Percentiles rank a stretch among this genome's conserved stretches.
These are phyloP conservation scores for Saposhnikovia divaricata DNA, from an alignment of 129 eudicot genomes.

Conservation along the genomic window DNA sequence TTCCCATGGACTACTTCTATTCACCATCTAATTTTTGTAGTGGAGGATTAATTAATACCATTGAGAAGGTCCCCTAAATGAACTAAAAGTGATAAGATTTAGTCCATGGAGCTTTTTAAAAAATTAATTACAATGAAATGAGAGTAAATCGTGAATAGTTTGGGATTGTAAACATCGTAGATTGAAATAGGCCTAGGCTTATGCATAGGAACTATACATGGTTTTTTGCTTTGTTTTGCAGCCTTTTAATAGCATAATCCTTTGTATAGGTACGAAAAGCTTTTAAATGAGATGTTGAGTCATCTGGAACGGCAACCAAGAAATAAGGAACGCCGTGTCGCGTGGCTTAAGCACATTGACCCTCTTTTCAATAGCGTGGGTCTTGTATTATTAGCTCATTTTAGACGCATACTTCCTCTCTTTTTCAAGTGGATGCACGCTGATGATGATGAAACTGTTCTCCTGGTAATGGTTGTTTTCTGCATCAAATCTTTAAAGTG, in stretches of 20 bases:
- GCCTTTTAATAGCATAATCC: not conserved
- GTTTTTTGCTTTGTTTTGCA: not conserved
- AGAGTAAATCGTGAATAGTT: not conserved
- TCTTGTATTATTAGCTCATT: conserved; percentile 73
- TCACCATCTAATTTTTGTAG: no score
- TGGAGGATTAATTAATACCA: not conserved
- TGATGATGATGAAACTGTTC: conserved; percentile 74
- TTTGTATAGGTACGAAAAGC: conserved; percentile 62
- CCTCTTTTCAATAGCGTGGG: conserved; percentile 63
- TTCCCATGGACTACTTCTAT: not conserved
- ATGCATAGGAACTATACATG: not conserved
- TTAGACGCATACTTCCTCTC: conserved; percentile 82
- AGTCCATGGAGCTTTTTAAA: not conserved
- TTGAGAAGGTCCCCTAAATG: not conserved
- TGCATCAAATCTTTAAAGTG: not conserved
- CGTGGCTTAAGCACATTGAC: conserved; percentile 60
- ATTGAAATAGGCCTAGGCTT: not conserved
- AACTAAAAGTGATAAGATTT: not conserved
- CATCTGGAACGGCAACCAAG: conserved; percentile 88
- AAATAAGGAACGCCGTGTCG: conserved; percentile 67
- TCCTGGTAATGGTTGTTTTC: conserved; percentile 42
- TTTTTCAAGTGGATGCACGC: conserved; percentile 89
- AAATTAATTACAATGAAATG: no score
- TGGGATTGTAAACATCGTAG: not conserved
- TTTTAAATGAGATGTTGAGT: conserved; percentile 80